Base-by-base conservation (phyloP, 2,329 filamentous ascomycete species). In the Emergomyces pasteurianus region DNA sequence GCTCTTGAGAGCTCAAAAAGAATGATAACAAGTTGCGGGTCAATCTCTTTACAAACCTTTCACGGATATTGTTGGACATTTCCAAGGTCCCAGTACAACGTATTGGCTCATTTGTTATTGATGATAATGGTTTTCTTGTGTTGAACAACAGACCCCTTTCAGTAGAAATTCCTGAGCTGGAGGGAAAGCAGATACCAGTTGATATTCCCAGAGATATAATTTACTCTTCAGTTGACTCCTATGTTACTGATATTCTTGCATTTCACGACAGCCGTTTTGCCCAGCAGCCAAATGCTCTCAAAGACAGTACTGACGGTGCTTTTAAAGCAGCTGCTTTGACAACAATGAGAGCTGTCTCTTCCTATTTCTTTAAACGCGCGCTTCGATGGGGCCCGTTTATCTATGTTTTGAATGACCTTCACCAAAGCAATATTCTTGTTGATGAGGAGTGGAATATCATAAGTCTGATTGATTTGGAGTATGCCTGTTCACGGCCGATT, bases 331-430 rank as follows among this genome's bases (percentile, higher is more conserved):
- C 64, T 58, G 68, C 61, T 64, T 64, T 63, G 65, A 66, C 61
- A 66, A 73, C 60, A 63, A 69, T 63, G 70, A 70, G 56, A 69
- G 71, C 62, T 42, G 66, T 58, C 43, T 64, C 49, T 58, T 65
- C n/a, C 67, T 72, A 62, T 49, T 72, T 58, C 69, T 69, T 65
- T 31, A 67, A 55, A 18, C 63, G 65, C 6, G 67, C 72, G 65
- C 66, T 73, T 23, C 67, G 70, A 21, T 58, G 69, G 26, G 73
- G 74, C 1, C 72, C 72, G 0, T 77, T 74, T 62, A 61, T 71
- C 38, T 65, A 70, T 38, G 64, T 58, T 1, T 67, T 78, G 10
- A 76, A 72, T 16, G 75, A 78, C 61, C 65, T 78, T 14, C 72
- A 77, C 58, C 66, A 67, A 57, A 73, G 71, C 59, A 77, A 78